phyloP scores from a whole-genome alignment of 768 basidiomycete genomes.

The Podaxis carcinomalis region DNA sequence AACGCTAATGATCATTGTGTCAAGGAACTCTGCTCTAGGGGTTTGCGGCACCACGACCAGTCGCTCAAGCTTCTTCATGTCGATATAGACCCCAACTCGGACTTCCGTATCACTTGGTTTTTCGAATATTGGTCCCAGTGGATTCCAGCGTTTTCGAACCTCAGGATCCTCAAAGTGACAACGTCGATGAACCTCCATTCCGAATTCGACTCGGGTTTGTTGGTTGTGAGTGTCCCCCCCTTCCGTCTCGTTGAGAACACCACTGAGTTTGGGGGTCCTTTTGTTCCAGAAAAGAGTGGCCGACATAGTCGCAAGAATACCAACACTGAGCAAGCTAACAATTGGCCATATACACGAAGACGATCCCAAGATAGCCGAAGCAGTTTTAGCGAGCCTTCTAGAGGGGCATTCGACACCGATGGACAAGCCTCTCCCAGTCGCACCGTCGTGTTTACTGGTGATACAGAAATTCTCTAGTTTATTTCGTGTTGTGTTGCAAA shows the following conservation, averaged over 20 bases:
- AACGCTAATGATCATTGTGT: background rate
- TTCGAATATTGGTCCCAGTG: conserved; percentile 8
- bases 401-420: background rate
- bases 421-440: background rate
- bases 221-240: background rate
- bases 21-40: background rate
- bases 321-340: background rate
- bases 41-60: background rate
- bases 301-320: background rate
- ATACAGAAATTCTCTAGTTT: background rate
- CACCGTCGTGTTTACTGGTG: background rate
- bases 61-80: conserved; percentile 1
- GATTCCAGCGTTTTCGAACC: background rate
- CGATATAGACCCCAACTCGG: background rate
- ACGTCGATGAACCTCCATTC: conserved; percentile 2
- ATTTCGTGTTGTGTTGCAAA: background rate
- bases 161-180: background rate
- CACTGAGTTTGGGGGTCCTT: background rate
- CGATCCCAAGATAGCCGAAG: background rate
- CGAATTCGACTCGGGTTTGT: background rate
- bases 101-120: background rate
- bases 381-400: background rate
- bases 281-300: background rate
- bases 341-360: conserved; percentile 4
- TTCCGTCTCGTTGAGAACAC: background rate